Evolutionary conservation across 176 grass and related monocot species (phyloP).

Genomic region (Oryza rufipogon): DNA sequence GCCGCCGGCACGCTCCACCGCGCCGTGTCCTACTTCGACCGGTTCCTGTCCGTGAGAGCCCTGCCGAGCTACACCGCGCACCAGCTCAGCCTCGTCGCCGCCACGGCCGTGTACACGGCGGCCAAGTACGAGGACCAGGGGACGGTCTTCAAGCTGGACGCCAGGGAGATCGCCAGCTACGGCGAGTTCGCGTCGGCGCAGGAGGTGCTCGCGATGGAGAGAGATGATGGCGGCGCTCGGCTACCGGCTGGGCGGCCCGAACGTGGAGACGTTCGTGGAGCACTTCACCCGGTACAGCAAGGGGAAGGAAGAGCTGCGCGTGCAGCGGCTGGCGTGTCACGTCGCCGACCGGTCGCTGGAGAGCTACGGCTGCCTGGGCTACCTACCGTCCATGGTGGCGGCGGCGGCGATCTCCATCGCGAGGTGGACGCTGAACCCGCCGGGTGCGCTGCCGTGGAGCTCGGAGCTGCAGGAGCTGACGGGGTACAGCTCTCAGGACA

Average conservation of each 20-base stretch:
- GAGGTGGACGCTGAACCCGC: neutral
- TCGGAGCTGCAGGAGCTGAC: neutral
- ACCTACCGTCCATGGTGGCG: slow-evolving; percentile 16
- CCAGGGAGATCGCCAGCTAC: neutral
- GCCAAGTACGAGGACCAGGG: neutral
- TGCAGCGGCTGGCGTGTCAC: neutral
- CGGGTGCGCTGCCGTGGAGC: neutral
- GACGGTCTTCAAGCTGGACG: neutral
- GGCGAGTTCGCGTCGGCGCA: neutral
- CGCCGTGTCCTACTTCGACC: slow-evolving; percentile 30
- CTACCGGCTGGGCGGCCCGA: slow-evolving; percentile 5
- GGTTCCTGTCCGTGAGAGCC: neutral
- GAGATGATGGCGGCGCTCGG: slow-evolving; percentile 10
- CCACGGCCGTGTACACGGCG: neutral
- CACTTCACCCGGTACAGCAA: slow-evolving; percentile 14
- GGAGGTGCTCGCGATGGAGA: neutral
- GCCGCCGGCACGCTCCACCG: slow-evolving; percentile 24
- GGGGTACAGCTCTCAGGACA: neutral
- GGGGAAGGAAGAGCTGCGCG: neutral
- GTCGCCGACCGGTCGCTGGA: neutral
- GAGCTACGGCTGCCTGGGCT: neutral
- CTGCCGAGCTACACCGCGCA: neutral
- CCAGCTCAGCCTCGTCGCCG: neutral
- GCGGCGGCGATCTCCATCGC: slow-evolving; percentile 6
- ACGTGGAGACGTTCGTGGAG: slow-evolving; percentile 12